These are phyloP conservation scores for Polytrichum formosum DNA, from an alignment of 225 moss, liverwort and hornwort genomes.

Conservation along the genomic window DNA sequence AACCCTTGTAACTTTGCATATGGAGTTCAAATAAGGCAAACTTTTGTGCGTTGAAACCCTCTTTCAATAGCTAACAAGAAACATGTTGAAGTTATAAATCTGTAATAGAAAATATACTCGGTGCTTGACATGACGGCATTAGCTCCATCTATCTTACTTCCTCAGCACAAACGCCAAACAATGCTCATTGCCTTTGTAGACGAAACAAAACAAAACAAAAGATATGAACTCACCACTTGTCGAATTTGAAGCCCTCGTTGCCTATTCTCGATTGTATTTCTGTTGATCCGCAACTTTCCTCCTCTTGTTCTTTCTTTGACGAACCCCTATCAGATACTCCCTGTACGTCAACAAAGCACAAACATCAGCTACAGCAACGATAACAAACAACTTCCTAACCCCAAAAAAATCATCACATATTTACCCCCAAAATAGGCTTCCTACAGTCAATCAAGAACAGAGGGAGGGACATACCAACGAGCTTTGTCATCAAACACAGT, in stretches of 20 bases:
- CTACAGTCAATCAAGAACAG: not conserved
- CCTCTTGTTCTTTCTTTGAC: constrained; percentile 77
- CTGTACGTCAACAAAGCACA: constrained; percentile 26
- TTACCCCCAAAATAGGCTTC: not conserved
- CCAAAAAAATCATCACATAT: not conserved
- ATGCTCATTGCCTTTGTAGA: no score
- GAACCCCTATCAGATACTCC: constrained; percentile 84
- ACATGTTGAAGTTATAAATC: no score
- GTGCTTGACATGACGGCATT: no score
- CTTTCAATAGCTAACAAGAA: no score
- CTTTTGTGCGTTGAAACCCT: no score
- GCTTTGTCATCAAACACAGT: constrained; percentile 77
- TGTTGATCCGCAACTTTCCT: constrained; percentile 77
- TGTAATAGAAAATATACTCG: no score
- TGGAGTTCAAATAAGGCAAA: no score
- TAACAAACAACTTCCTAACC: not conserved
- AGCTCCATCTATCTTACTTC: no score
- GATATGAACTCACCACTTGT: constrained; percentile 52
- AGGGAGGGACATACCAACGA: constrained; percentile 50
- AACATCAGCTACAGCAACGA: not conserved
- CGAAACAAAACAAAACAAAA: not conserved
- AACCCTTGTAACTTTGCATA: no score
- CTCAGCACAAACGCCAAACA: no score
- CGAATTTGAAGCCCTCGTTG: constrained; percentile 76
- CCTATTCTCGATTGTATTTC: constrained; percentile 64